Evolutionary conservation across 2,329 filamentous ascomycete genomes (phyloP).

Genomic region (Ascomycota sp.): DNA sequence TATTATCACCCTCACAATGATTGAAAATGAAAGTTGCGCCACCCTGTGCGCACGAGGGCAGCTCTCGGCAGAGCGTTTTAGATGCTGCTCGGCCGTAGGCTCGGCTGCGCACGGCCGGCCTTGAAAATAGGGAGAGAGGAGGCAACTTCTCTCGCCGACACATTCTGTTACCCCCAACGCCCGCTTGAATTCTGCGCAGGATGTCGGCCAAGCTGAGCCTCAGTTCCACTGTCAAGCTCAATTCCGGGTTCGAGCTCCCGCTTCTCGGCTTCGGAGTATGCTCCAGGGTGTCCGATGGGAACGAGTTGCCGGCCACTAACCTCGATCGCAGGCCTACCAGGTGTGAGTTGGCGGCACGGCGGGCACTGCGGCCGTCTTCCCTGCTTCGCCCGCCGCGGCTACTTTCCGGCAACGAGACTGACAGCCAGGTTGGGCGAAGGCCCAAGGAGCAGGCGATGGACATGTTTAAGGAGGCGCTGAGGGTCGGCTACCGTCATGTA

Average conservation of each 20-base stretch:
- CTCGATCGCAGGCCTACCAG: conserved; percentile 24
- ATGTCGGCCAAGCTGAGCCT: conserved; percentile 27
- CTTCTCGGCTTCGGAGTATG: conserved; percentile 32
- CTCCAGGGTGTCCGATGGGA: too few species aligned
- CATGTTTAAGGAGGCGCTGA: conserved; percentile 24
- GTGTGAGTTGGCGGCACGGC: conserved; percentile 18
- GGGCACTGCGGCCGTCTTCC: too few species aligned
- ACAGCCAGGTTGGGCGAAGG: conserved; percentile 3
- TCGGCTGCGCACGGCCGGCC: too few species aligned
- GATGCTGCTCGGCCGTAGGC: too few species aligned
- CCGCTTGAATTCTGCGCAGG: conserved; percentile 9
- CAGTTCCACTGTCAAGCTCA: conserved; percentile 28
- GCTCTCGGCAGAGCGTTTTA: too few species aligned
- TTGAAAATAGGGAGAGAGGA: too few species aligned
- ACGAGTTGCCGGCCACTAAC: conserved; percentile 1
- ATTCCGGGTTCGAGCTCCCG: conserved; percentile 32
- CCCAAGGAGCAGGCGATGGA: conserved; percentile 11
- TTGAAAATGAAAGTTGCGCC: too few species aligned
- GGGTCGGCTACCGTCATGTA: conserved; percentile 32
- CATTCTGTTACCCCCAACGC: too few species aligned
- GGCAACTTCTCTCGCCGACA: too few species aligned
- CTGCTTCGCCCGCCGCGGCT: too few species aligned
- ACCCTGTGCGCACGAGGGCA: too few species aligned
- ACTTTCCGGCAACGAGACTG: neutral
- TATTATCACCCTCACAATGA: too few species aligned